phyloP scores from a whole-genome alignment of 352 stramenopile species.

The Thalassiosira ordinaria region DNA sequence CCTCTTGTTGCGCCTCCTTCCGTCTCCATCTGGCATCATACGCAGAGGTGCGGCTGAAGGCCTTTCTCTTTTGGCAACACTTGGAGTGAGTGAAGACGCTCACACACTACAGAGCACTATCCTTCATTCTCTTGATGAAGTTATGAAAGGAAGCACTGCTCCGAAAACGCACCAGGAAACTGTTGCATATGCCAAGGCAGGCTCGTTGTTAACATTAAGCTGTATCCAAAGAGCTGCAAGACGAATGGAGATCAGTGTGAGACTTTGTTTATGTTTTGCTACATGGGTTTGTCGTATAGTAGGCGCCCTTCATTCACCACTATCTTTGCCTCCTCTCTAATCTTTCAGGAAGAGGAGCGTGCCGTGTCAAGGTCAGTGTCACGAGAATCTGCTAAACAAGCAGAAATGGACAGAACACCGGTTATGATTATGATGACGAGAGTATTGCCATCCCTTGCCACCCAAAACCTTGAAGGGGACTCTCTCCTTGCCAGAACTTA shows the following conservation, averaged over 20 bases:
- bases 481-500: slow-evolving; percentile 65
- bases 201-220: slow-evolving; percentile 75
- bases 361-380: slow-evolving; percentile 54
- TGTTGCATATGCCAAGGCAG: slow-evolving; percentile 67
- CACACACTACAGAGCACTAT: slow-evolving; percentile 82
- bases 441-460: slow-evolving; percentile 73
- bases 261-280: too few relatives aligned
- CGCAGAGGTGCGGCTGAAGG: slow-evolving; percentile 78
- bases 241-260: slow-evolving; percentile 54
- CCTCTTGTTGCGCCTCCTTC: slow-evolving; percentile 77
- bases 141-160: slow-evolving; percentile 72
- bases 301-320: too few relatives aligned
- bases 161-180: slow-evolving; percentile 54
- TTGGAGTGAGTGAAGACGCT: slow-evolving; percentile 80
- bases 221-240: slow-evolving; percentile 80
- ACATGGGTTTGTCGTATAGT: too few relatives aligned
- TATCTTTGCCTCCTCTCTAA: neutral
- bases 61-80: slow-evolving; percentile 79
- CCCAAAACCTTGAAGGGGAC: slow-evolving; percentile 55
- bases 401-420: slow-evolving; percentile 55
- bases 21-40: slow-evolving; percentile 66
- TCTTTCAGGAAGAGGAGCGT: slow-evolving; percentile 47
- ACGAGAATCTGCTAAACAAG: slow-evolving; percentile 32
- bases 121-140: slow-evolving; percentile 83
- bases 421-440: slow-evolving; percentile 84